phyloP scores from a whole-genome alignment of 371 early-diverging fungal genomes.

The Vairimorpha necatrix region DNA sequence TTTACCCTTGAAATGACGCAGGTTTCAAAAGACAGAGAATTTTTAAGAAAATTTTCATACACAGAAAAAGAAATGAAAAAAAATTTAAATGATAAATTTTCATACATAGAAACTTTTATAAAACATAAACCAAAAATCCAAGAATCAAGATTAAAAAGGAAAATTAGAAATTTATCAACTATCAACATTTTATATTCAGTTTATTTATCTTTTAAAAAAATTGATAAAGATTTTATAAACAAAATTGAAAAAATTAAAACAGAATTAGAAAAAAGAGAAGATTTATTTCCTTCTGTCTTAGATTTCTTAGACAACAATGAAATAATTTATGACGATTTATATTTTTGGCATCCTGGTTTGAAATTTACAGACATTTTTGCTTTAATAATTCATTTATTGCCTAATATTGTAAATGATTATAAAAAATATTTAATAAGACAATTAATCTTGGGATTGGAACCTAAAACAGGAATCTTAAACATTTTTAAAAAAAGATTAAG shows the following conservation, averaged over 20 bases:
- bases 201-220: slow-evolving; percentile 25
- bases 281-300: slow-evolving; percentile 31
- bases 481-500: slow-evolving; percentile 28
- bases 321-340: slow-evolving; percentile 37
- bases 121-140: background rate
- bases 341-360: slow-evolving; percentile 49
- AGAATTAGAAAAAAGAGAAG: slow-evolving; percentile 28
- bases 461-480: slow-evolving; percentile 6
- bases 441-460: background rate
- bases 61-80: background rate
- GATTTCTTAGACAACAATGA: slow-evolving; percentile 25
- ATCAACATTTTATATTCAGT: slow-evolving; percentile 32
- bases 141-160: background rate
- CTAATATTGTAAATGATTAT: slow-evolving; percentile 42
- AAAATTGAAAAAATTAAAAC: slow-evolving; percentile 35
- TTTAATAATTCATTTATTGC: slow-evolving; percentile 44
- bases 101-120: slow-evolving; percentile 1
- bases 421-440: slow-evolving; percentile 33
- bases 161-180: slow-evolving; percentile 24
- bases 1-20: background rate
- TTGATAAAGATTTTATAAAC: slow-evolving; percentile 29
- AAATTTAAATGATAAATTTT: background rate
- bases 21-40: background rate
- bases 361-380: slow-evolving; percentile 32
- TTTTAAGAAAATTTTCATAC: background rate